Base-by-base conservation (phyloP, 768 basidiomycete species). In the Aureoboletus auriporus region DNA sequence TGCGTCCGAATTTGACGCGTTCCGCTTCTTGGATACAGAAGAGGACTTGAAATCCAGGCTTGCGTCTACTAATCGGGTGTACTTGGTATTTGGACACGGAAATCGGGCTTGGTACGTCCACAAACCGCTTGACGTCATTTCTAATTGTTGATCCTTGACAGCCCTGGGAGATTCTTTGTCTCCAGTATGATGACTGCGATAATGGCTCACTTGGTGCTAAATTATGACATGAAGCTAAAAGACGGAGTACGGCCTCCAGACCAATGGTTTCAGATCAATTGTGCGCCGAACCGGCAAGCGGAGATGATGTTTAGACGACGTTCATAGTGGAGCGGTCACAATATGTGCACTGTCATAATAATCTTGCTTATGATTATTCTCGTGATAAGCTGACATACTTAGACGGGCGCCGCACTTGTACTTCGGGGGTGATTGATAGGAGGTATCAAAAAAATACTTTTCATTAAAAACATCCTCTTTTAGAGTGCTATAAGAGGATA, bases 81-180 rank as follows among this genome's bases (percentile, higher is more conserved):
- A 67, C 50, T 46, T 76, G 26, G 39, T 68, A 36, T 71, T 71
- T 49, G 69, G 69, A 39, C 61, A 61, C 12, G 69, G 70, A 7
- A 51, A 50, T 33, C 67, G 63, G 55, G 62, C 68, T 8, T 71
- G 69, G 70, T 71, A 43, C 43, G 69, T 59, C 33, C 38, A 42
- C 38, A 8, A 49, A 12, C 27, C 12, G 20, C 27, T 16, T 31
- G 8, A 35, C 31, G 47, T 58, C 36, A 58, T 47, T 8, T 16
- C 20, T 38, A 27, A 20, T 6, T 38, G 45, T 36, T 20, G 40
- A 34, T n/a, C 29, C 44, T 47, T 34, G 16, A 13, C 47, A 74
- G 72, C 49, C 73, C 73, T 4, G 73, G 74, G 5, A 65, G 74
- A 9, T 73, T 72, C 54, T 74, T 75, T 48, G 71, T 62, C 26